Base-by-base conservation (phyloP, 2,329 filamentous ascomycete species). In the Endothia cerciana region DNA sequence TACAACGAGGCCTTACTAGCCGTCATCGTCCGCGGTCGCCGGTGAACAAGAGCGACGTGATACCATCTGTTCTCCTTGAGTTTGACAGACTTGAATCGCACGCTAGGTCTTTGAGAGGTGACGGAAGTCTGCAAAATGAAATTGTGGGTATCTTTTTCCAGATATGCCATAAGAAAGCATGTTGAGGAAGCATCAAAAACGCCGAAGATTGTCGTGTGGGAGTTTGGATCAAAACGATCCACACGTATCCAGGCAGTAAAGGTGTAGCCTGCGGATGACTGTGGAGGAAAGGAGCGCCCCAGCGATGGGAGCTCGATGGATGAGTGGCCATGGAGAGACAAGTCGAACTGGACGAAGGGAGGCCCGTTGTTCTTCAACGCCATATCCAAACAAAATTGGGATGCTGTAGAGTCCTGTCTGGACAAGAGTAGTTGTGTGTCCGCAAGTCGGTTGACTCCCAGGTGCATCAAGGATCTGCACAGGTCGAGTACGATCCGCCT, bases 41-140 rank as follows among this genome's bases (percentile, higher is more conserved):
- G 89, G 77, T 99, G 95, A 30, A 95, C 92, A 68, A 99, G 80
- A 53, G 90, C 92, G 72, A 99, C 87, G 77, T 99, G 95, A 77
- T 99, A 99, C 95, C 95, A 99, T 71, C 82, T 85, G 63, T 88
- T 86, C 69, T 91, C 85, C 71, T 89, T 82, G 73, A 99, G 98
- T 0, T 84, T 81, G 13, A 89, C 87, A 2, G 91, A 91, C 76
- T 95, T 97, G 83, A 99, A 99, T 64, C 95, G 88, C 57, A 99
- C 92, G 77, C 94, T 98, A 2, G 95, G 94, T 66, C 91, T 88
- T 62, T 88, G 84, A 10, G 93, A 93, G 62, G 89, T 92, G 68
- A 98, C 91, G 22, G 95, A 97, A 8, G 96, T 98, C 78, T 99
- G 95, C 6, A 99, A 82, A 71, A 99, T 99, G 71, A 99, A 91